Percentiles rank a stretch among this genome's conserved stretches.
phyloP scores from a whole-genome alignment of 306 rosid genomes.

The Fagus crenata region DNA sequence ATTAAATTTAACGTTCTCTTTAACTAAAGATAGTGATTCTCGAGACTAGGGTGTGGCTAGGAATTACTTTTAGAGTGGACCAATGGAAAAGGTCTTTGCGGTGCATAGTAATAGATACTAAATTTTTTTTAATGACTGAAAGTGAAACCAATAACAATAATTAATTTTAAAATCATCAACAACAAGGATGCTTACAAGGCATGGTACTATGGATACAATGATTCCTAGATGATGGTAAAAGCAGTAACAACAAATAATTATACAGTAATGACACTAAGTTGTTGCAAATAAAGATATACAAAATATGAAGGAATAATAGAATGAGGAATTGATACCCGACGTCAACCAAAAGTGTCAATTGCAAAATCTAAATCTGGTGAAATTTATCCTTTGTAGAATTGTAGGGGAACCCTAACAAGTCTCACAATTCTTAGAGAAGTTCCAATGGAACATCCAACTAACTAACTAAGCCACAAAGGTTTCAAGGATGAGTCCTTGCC shows the following conservation, averaged over 20 bases:
- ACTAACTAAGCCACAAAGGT: not conserved
- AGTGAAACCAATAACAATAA: not conserved
- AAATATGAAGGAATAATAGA: not conserved
- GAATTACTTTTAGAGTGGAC: not conserved
- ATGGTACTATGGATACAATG: not conserved
- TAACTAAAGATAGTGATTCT: conserved; percentile 30
- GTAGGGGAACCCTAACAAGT: not conserved
- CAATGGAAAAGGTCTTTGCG: not conserved
- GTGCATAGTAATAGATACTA: not conserved
- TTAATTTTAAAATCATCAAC: not conserved
- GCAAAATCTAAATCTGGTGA: not conserved
- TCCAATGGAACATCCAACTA: not conserved
- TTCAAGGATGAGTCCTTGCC: not conserved
- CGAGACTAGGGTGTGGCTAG: not conserved
- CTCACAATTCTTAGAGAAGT: conserved; percentile 5
- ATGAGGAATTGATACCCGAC: not conserved
- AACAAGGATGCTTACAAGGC: not conserved
- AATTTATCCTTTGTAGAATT: not conserved
- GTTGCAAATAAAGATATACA: not conserved
- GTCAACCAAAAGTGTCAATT: not conserved
- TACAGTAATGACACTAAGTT: not conserved
- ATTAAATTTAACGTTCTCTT: conserved; percentile 23
- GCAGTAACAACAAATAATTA: not conserved
- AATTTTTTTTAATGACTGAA: not conserved
- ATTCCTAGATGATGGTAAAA: not conserved